A percentile compares a stretch with the other conserved stretches of the same genome.
Conservation (phyloP, 306 rosid species). For the Corylus heterophylla region DNA sequence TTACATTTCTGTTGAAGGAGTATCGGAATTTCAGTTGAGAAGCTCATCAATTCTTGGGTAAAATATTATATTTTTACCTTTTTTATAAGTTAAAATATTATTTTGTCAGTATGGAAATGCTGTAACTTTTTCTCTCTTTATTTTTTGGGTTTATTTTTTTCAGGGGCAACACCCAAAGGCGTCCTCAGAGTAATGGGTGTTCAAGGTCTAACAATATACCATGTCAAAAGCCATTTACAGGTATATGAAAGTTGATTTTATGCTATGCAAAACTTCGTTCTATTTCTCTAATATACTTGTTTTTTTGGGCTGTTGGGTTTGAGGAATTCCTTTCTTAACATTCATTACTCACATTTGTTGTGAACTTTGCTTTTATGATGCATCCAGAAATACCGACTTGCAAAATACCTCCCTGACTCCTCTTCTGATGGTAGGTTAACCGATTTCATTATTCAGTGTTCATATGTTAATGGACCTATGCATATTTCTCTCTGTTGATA, state of each 20-base stretch:
- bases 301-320: conserved; percentile 12
- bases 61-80: conserved; percentile 2
- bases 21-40: conserved; percentile 19
- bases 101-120: conserved; percentile 11
- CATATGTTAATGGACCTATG: background rate
- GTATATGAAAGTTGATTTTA: conserved; percentile 31
- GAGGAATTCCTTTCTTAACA: background rate
- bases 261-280: background rate
- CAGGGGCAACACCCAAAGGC: conserved; percentile 99
- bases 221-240: conserved; percentile 98
- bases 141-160: conserved; percentile 13
- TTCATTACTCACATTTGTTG: conserved; percentile 12
- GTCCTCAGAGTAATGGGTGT: conserved; percentile 99
- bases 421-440: conserved; percentile 80
- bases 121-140: background rate
- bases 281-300: background rate
- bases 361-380: conserved; percentile 36
- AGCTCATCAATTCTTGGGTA: conserved; percentile 13
- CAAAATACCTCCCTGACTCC: conserved; percentile 88
- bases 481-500: conserved; percentile 11
- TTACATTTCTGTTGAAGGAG: conserved; percentile 21
- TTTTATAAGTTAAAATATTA: conserved; percentile 2
- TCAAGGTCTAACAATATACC: conserved; percentile 94
- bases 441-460: conserved; percentile 25
- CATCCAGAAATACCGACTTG: conserved; percentile 92